These are phyloP conservation scores for Epichloe scottii DNA, from an alignment of 2,329 filamentous ascomycete species.

Conservation along the genomic window DNA sequence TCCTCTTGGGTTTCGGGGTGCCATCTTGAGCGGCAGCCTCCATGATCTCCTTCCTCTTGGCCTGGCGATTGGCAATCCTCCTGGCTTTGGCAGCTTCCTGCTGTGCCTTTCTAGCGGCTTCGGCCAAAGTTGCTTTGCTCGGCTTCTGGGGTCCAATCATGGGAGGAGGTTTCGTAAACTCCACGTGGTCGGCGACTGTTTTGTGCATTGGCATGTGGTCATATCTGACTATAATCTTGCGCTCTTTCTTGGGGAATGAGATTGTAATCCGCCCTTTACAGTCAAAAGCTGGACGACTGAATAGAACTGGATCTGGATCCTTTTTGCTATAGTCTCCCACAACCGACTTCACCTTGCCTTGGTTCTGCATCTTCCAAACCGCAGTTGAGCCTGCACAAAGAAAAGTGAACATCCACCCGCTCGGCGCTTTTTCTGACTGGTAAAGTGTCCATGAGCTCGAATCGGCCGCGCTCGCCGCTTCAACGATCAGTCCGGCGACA, in stretches of 20 bases:
- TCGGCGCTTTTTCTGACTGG: constrained; percentile 28
- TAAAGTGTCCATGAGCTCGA: constrained; percentile 35
- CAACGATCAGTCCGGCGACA: constrained; percentile 36
- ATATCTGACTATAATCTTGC: constrained; percentile 39
- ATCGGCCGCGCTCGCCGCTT: constrained; percentile 31
- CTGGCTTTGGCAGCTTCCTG: constrained; percentile 13
- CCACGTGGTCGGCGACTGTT: constrained; percentile 37
- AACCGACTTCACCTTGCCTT: constrained; percentile 24
- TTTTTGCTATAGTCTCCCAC: constrained; percentile 38
- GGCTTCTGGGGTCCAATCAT: constrained; percentile 16
- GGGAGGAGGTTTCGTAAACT: constrained; percentile 34
- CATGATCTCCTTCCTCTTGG: constrained; percentile 15
- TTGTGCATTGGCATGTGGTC: constrained; percentile 45
- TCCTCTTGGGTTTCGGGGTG: constrained; percentile 17
- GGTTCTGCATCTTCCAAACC: constrained; percentile 37
- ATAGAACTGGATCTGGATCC: constrained; percentile 28
- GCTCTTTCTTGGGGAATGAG: constrained; percentile 33
- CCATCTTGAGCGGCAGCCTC: neutral
- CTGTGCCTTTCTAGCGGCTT: constrained; percentile 13
- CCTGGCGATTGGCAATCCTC: constrained; percentile 13
- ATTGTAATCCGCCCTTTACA: constrained; percentile 40
- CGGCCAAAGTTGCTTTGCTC: neutral
- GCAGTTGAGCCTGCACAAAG: constrained; percentile 39
- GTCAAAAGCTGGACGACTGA: constrained; percentile 46
- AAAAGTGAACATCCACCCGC: constrained; percentile 43